Evolutionary conservation across 106 monocot genomes (phyloP).

Genomic region (Allium cepa): DNA sequence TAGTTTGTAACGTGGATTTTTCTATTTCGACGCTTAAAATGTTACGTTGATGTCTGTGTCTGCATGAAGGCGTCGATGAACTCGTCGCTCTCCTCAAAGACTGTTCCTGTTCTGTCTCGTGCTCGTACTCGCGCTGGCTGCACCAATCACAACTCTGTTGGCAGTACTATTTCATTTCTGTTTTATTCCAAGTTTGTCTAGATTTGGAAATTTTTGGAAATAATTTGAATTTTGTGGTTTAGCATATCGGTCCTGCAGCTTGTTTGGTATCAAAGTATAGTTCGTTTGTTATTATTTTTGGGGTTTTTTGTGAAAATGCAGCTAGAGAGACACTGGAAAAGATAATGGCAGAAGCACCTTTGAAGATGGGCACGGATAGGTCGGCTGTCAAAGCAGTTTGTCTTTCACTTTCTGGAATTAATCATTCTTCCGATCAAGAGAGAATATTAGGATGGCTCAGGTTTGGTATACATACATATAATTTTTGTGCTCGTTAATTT

Average conservation of each 20-base stretch:
- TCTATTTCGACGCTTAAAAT: too few species aligned
- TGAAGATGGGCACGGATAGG: conserved; percentile 28
- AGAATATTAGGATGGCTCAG: conserved; percentile 69
- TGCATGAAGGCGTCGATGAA: conserved; percentile 29
- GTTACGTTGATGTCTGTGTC: too few species aligned
- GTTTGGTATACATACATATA: conserved; percentile 15
- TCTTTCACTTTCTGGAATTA: conserved; percentile 87
- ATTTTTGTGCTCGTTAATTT: neutral
- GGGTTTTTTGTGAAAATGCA: conserved; percentile 48
- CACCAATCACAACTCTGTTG: conserved; percentile 89
- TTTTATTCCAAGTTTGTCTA: neutral
- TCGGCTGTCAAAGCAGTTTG: conserved; percentile 81
- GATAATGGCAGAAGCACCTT: conserved; percentile 73
- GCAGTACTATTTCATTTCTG: conserved; percentile 32
- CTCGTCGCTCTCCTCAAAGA: neutral
- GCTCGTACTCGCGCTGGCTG: conserved; percentile 63
- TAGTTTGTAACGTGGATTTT: too few species aligned
- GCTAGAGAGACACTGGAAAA: conserved; percentile 68
- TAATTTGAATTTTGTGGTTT: neutral
- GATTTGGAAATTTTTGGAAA: neutral
- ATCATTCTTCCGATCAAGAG: conserved; percentile 85
- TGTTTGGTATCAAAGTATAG: neutral
- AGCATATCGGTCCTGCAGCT: neutral
- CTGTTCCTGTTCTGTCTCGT: conserved; percentile 38
- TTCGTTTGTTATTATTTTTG: neutral